Evolutionary conservation across 306 rosid species (phyloP).

Genomic region (Begonia peltatifolia): DNA sequence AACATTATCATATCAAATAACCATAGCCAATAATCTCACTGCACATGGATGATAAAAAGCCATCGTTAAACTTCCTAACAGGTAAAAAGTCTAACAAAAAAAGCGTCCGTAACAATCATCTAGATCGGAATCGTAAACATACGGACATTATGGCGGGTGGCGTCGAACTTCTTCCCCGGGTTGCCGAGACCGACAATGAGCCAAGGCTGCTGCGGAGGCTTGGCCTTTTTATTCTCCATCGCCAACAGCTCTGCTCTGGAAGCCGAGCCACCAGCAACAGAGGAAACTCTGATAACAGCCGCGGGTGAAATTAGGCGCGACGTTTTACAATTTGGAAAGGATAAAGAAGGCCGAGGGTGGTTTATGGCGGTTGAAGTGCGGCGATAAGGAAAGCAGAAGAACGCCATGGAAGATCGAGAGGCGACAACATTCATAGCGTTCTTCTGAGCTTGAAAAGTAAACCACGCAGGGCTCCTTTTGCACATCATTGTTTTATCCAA

Average conservation of each 20-base stretch:
- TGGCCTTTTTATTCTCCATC: conserved; percentile 5
- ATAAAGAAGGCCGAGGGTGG: not conserved
- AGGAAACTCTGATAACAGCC: not conserved
- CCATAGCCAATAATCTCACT: too few relatives aligned
- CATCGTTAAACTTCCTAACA: too few relatives aligned
- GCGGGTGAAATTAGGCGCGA: conserved; percentile 1
- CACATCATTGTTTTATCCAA: too few relatives aligned
- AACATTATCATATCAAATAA: too few relatives aligned
- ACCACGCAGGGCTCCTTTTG: too few relatives aligned
- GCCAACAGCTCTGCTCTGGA: not conserved
- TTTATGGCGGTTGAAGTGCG: conserved; percentile 1
- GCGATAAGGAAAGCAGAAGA: conserved; percentile 2
- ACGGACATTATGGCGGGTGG: conserved; percentile 16
- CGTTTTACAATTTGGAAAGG: not conserved
- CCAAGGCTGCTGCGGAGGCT: conserved; percentile 13
- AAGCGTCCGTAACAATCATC: too few relatives aligned
- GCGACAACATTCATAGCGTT: not conserved
- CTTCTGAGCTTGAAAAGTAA: too few relatives aligned
- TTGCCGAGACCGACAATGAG: conserved; percentile 14
- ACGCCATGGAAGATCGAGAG: conserved; percentile 6
- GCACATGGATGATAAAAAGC: too few relatives aligned
- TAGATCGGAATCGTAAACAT: not conserved
- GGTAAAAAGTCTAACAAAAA: too few relatives aligned
- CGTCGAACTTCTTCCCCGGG: conserved; percentile 13
- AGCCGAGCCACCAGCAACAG: conserved; percentile 3